phyloP scores from a whole-genome alignment of 1,284 basidiomycete species.

The Ustilago tritici region DNA sequence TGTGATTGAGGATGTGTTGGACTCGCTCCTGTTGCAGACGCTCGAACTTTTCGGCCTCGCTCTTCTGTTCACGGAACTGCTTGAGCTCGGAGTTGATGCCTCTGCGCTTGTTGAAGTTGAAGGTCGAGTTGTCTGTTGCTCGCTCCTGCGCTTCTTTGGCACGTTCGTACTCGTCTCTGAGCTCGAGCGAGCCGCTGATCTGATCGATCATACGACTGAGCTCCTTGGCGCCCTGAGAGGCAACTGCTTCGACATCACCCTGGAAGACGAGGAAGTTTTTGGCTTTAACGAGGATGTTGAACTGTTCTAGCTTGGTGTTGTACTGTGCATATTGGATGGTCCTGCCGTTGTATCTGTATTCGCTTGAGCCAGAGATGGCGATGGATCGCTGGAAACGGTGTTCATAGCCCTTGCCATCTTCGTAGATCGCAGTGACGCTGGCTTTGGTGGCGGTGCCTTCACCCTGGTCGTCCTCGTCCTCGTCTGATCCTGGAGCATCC shows the following conservation, averaged over 20 bases:
- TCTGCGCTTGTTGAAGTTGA: constrained; percentile 91
- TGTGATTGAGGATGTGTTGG: constrained; percentile 81
- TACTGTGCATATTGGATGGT: constrained; percentile 58
- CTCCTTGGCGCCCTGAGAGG: constrained; percentile 91
- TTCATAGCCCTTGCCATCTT: constrained; percentile 81
- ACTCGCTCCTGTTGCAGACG: constrained; percentile 81
- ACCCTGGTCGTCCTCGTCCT: constrained; percentile 73
- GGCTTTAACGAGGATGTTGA: constrained; percentile 96
- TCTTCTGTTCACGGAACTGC: constrained; percentile 96
- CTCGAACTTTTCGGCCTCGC: constrained; percentile 90
- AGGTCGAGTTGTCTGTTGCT: constrained; percentile 91
- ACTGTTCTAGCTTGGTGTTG: constrained; percentile 61
- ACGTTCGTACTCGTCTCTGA: constrained; percentile 87
- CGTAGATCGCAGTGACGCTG: constrained; percentile 92
- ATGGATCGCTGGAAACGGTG: constrained; percentile 89
- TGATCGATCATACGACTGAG: constrained; percentile 92
- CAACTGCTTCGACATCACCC: constrained; percentile 97
- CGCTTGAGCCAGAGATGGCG: constrained; percentile 82
- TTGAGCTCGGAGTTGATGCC: constrained; percentile 95
- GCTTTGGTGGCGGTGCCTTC: constrained; percentile 89
- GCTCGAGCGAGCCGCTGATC: constrained; percentile 81
- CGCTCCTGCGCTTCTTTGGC: constrained; percentile 87
- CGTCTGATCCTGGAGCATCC: constrained; percentile 47
- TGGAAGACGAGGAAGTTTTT: constrained; percentile 99
- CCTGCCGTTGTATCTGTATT: constrained; percentile 66